Conservation (phyloP, 1,284 basidiomycete genomes). For the Cryptococcus floricola region DNA sequence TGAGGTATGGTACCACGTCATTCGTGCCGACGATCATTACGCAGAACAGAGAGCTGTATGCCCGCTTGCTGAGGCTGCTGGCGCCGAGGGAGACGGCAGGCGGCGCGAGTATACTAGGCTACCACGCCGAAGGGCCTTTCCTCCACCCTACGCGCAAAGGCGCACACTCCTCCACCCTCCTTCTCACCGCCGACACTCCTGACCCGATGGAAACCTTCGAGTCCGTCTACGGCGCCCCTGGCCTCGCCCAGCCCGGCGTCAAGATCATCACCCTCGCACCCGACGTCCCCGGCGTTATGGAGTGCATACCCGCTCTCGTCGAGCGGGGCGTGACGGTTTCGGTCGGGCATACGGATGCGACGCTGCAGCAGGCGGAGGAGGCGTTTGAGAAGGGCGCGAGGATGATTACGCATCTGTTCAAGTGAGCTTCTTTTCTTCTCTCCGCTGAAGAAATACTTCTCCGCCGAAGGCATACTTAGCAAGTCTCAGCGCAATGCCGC, state of each 20-base stretch:
- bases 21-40: constrained; percentile 65
- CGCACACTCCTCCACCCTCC: constrained; percentile 68
- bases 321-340: constrained; percentile 70
- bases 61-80: constrained; percentile 52
- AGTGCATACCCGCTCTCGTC: constrained; percentile 59
- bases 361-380: constrained; percentile 32
- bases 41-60: constrained; percentile 37
- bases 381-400: constrained; percentile 55
- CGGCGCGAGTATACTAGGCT: constrained; percentile 68
- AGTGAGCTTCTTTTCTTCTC: constrained; percentile 52
- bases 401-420: constrained; percentile 87
- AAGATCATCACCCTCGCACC: constrained; percentile 83
- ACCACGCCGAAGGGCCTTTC: constrained; percentile 88
- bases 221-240: constrained; percentile 63
- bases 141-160: constrained; percentile 65
- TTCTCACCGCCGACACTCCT: constrained; percentile 55
- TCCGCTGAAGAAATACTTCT: neutral
- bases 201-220: constrained; percentile 56
- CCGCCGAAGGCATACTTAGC: neutral
- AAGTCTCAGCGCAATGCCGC: constrained; percentile 30
- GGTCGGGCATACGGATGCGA: constrained; percentile 71
- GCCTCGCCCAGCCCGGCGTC: constrained; percentile 56
- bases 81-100: constrained; percentile 22
- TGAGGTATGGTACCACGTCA: constrained; percentile 77
- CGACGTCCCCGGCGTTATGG: constrained; percentile 75